phyloP scores from a whole-genome alignment of 495 filamentous ascomycete species.

The Penicillium mononematosum region DNA sequence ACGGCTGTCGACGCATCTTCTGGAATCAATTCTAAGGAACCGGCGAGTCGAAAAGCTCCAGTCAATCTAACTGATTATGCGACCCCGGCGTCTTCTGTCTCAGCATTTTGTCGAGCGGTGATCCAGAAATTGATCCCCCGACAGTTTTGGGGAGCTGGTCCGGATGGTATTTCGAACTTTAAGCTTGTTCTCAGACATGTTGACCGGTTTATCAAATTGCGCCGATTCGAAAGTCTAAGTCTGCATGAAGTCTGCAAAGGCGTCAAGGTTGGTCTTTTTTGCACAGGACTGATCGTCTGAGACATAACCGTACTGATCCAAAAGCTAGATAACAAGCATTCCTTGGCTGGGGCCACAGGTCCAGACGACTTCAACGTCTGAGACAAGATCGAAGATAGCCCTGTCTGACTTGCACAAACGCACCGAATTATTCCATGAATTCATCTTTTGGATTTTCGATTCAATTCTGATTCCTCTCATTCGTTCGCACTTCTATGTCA shows the following conservation, averaged over 20 bases:
- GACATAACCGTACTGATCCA: conserved; percentile 13
- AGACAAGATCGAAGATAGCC: conserved; percentile 53
- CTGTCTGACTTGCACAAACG: conserved; percentile 74
- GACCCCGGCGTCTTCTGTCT: conserved; percentile 67
- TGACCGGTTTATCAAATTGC: conserved; percentile 71
- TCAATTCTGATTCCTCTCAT: conserved; percentile 87
- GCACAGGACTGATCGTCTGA: background rate
- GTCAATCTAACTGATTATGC: conserved; percentile 64
- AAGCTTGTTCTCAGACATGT: conserved; percentile 60
- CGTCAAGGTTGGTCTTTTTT: conserved; percentile 59
- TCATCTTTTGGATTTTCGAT: conserved; percentile 90
- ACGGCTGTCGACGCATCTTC: background rate
- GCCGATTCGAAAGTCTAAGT: conserved; percentile 77
- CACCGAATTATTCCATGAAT: conserved; percentile 73
- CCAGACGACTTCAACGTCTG: conserved; percentile 6
- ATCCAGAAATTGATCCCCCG: conserved; percentile 71
- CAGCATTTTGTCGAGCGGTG: conserved; percentile 83
- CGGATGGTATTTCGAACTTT: conserved; percentile 56
- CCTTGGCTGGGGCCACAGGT: conserved; percentile 65
- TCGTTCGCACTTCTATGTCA: conserved; percentile 87
- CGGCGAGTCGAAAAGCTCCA: conserved; percentile 19
- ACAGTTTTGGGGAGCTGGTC: conserved; percentile 68
- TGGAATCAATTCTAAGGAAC: background rate
- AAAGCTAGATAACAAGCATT: conserved; percentile 58
- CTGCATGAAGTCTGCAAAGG: conserved; percentile 76